Conservation (phyloP, 2,329 filamentous ascomycete genomes). For the Colletotrichum sp. region DNA sequence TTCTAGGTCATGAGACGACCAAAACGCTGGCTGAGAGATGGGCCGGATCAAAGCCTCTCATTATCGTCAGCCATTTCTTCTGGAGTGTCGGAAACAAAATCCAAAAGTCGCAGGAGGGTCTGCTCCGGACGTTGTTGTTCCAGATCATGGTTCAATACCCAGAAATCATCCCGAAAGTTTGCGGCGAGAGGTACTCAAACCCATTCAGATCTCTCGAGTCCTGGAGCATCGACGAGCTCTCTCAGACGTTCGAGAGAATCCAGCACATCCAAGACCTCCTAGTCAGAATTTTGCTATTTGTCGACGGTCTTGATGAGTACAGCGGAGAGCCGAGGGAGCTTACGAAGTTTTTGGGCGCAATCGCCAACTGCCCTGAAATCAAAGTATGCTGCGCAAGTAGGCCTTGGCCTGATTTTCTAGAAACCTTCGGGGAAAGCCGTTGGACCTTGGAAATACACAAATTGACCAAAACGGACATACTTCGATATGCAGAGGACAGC, state of each 20-base stretch:
- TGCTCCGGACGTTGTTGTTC: conserved; percentile 32
- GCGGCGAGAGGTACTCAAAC: neutral
- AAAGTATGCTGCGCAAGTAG: conserved; percentile 39
- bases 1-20: conserved; percentile 32
- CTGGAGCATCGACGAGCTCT: conserved; percentile 35
- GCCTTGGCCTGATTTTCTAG: conserved; percentile 31
- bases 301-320: conserved; percentile 40
- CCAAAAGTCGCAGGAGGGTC: conserved; percentile 44
- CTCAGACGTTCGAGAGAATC: conserved; percentile 21
- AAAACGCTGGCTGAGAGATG: conserved; percentile 30
- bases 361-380: conserved; percentile 24
- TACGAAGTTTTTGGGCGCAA: conserved; percentile 29
- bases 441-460: no score
- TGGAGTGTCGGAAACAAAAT: conserved; percentile 41
- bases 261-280: neutral
- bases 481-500: no score
- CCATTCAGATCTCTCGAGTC: neutral
- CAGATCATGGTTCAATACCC: conserved; percentile 3
- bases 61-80: conserved; percentile 43
- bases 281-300: conserved; percentile 22
- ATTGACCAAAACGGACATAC: no score
- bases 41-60: conserved; percentile 31
- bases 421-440: conserved; percentile 25
- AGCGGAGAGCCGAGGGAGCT: conserved; percentile 32
- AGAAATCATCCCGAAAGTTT: neutral